Conservation (phyloP, 2,329 filamentous ascomycete genomes). For the Neonectria neomacrospora region DNA sequence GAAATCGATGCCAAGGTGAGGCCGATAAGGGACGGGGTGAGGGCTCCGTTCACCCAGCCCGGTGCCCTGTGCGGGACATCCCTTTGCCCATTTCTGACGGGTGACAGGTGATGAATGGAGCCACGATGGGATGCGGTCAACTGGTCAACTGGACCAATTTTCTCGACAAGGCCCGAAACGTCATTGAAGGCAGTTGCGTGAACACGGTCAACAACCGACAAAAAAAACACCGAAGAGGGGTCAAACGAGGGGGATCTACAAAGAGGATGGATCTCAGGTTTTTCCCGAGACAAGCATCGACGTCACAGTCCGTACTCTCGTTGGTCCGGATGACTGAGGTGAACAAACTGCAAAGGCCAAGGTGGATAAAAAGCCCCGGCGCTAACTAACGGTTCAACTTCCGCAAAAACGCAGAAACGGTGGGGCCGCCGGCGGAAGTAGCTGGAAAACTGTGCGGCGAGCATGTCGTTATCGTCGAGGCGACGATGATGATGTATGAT, state of each 20-base stretch:
- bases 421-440: conserved; percentile 17
- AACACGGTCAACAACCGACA: neutral
- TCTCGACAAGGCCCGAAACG: neutral
- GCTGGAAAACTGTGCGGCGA: conserved; percentile 5
- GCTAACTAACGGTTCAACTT: conserved; percentile 18
- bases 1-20: conserved; percentile 5
- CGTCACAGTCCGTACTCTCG: conserved; percentile 23
- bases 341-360: no score
- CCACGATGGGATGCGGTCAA: conserved; percentile 6
- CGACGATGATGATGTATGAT: neutral
- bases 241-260: neutral
- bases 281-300: conserved; percentile 4
- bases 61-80: conserved; percentile 20
- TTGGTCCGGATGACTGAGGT: conserved; percentile 6
- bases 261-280: neutral
- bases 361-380: conserved; percentile 5
- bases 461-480: conserved; percentile 2
- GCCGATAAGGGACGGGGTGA: conserved; percentile 3
- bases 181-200: neutral
- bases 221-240: neutral
- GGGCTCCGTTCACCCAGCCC: conserved; percentile 16
- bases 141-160: neutral
- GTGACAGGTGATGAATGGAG: conserved; percentile 8
- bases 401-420: conserved; percentile 22
- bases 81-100: conserved; percentile 7